Conservation (phyloP, 139 green algal species). For the Chlorella sp. region DNA sequence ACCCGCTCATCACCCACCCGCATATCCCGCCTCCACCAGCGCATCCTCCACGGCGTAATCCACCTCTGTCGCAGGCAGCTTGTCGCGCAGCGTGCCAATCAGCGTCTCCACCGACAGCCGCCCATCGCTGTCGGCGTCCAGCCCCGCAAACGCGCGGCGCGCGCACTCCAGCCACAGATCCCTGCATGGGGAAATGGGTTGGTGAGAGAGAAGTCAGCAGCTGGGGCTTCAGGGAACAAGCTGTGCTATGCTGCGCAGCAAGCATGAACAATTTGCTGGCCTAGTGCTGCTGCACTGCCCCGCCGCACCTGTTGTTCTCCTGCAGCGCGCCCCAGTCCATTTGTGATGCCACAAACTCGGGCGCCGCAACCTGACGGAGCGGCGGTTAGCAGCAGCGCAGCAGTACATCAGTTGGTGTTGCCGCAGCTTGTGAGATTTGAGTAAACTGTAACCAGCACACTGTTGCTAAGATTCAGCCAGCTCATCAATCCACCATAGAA, state of each 20-base stretch:
- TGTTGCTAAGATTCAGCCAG: too few species aligned
- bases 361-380: constrained; percentile 25
- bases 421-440: background rate
- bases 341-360: constrained; percentile 58
- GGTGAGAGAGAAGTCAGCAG: background rate
- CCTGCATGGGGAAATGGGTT: constrained; percentile 27
- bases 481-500: constrained; percentile 23
- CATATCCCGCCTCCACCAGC: constrained; percentile 68
- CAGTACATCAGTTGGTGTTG: background rate
- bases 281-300: too few species aligned
- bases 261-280: too few species aligned
- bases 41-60: constrained; percentile 81
- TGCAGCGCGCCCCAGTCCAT: constrained; percentile 62
- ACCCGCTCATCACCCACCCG: constrained; percentile 17
- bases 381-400: background rate
- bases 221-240: too few species aligned
- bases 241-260: too few species aligned
- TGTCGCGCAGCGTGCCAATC: constrained; percentile 60
- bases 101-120: constrained; percentile 59
- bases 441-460: too few species aligned
- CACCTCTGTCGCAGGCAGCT: constrained; percentile 84
- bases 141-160: constrained; percentile 64
- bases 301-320: constrained; percentile 35
- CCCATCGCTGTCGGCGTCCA: constrained; percentile 67
- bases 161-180: constrained; percentile 81